Percentiles rank a stretch among this genome's conserved stretches.
phyloP scores from a whole-genome alignment of 768 basidiomycete genomes.

The Boletus bicolor region DNA sequence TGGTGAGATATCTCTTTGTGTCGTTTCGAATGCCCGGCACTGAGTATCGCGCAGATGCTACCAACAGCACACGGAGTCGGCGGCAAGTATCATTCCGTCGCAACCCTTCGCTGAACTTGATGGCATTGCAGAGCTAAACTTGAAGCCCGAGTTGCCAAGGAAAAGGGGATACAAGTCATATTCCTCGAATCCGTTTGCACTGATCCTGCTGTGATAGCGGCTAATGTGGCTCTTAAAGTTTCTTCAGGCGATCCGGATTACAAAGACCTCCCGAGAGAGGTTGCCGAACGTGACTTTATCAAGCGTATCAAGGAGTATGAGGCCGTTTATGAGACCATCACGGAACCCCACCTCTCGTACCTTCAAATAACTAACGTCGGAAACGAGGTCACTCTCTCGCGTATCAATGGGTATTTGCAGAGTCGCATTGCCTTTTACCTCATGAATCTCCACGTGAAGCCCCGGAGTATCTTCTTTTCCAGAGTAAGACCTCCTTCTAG shows the following conservation, averaged over 20 bases:
- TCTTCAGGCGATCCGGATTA: constrained; percentile 98
- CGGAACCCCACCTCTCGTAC: constrained; percentile 87
- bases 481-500: constrained; percentile 53
- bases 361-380: constrained; percentile 93
- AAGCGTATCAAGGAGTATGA: constrained; percentile 93
- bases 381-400: constrained; percentile 76
- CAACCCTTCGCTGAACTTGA: background rate
- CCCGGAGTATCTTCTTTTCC: constrained; percentile 94
- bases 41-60: constrained; percentile 68
- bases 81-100: constrained; percentile 44
- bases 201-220: constrained; percentile 90
- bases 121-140: constrained; percentile 65
- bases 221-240: constrained; percentile 95
- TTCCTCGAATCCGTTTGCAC: constrained; percentile 96
- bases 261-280: constrained; percentile 78
- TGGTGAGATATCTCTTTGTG: constrained; percentile 46
- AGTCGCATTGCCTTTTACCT: constrained; percentile 97
- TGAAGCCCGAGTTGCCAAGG: constrained; percentile 75
- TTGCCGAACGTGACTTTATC: constrained; percentile 86
- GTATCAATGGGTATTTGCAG: constrained; percentile 93
- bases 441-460: constrained; percentile 97
- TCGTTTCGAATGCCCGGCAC: background rate
- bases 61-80: constrained; percentile 80
- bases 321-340: constrained; percentile 91
- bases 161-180: constrained; percentile 83